These are phyloP conservation scores for Fraxinus quadrangulata DNA, from an alignment of 257 asterid genomes.

Conservation along the genomic window DNA sequence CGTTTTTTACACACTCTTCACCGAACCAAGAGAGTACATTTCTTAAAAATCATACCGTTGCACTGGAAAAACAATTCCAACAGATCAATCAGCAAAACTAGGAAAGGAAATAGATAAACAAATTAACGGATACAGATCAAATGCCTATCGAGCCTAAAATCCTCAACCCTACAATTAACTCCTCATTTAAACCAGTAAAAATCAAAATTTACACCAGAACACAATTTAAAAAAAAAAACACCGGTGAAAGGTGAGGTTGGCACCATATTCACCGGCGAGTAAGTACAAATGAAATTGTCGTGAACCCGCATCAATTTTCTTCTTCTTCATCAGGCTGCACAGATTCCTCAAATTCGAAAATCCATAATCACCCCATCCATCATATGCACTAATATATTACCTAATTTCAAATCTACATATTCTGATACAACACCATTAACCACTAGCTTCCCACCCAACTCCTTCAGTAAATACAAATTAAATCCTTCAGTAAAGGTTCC, in stretches of 20 bases:
- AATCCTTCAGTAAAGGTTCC: constrained; percentile 22
- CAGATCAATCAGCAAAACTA: constrained; percentile 4
- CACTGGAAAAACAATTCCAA: background rate
- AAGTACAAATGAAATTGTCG: too few species aligned
- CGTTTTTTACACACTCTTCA: background rate
- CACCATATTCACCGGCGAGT: constrained; percentile 51
- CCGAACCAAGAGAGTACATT: background rate
- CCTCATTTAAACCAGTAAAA: background rate
- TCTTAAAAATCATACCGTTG: background rate
- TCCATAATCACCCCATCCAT: constrained; percentile 41
- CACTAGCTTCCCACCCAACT: constrained; percentile 28
- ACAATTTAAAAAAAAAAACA: background rate
- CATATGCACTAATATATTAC: constrained; percentile 34
- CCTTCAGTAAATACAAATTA: constrained; percentile 35
- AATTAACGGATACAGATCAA: constrained; percentile 14
- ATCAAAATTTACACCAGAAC: constrained; percentile 7
- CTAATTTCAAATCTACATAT: constrained; percentile 28
- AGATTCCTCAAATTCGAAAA: constrained; percentile 35
- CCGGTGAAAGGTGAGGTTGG: constrained; percentile 50
- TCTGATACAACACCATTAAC: constrained; percentile 42
- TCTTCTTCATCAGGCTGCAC: constrained; percentile 14
- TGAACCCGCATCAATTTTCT: constrained; percentile 17
- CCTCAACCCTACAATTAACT: background rate
- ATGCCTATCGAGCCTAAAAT: background rate
- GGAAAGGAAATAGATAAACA: background rate